Base-by-base conservation (phyloP, 2,329 filamentous ascomycete species). In the Cyclaneusma minus region DNA sequence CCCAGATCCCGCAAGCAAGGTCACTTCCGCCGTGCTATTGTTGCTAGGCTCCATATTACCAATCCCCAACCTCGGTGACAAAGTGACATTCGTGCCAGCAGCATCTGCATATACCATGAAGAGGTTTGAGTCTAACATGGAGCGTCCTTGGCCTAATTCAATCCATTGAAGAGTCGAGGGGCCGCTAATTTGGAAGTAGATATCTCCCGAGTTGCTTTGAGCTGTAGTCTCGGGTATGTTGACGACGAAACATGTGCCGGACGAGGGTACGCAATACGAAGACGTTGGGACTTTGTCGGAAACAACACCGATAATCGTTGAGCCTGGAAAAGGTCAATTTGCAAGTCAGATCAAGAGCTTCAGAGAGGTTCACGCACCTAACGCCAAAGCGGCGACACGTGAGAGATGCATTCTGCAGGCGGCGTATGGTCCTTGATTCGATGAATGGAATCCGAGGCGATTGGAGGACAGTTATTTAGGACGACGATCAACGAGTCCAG, bases 281-380 rank as follows among this genome's bases (percentile, higher is more conserved):
- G 22, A 35, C 30, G 24, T 35, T 29, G 39, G 26, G 20, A 13
- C 16, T 14, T 15, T 28, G 15, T 22, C 21, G 50, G 57, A 36
- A 61, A 76, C 26, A 72, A 67, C 7, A 60, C 75, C 36, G 65
- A 68, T 35, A 68, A 62, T n/a, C n/a, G n/a, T n/a, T n/a, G n/a
- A n/a, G n/a, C n/a, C n/a, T n/a, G n/a, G n/a, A n/a, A n/a, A n/a
- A n/a, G n/a, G n/a, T n/a, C n/a, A n/a, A n/a, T n/a, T n/a, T n/a
- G n/a, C n/a, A n/a, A n/a, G n/a, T n/a, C n/a, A n/a, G n/a, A n/a
- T n/a, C n/a, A n/a, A n/a, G n/a, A n/a, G n/a, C n/a, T n/a, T n/a
- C n/a, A n/a, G n/a, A n/a, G n/a, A n/a, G n/a, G n/a, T n/a, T n/a
- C n/a, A n/a, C n/a, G n/a, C n/a, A n/a, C n/a, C n/a, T n/a, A n/a